These are phyloP conservation scores for Fusarium heterosporum DNA, from an alignment of 2,329 filamentous ascomycete genomes.

Conservation along the genomic window DNA sequence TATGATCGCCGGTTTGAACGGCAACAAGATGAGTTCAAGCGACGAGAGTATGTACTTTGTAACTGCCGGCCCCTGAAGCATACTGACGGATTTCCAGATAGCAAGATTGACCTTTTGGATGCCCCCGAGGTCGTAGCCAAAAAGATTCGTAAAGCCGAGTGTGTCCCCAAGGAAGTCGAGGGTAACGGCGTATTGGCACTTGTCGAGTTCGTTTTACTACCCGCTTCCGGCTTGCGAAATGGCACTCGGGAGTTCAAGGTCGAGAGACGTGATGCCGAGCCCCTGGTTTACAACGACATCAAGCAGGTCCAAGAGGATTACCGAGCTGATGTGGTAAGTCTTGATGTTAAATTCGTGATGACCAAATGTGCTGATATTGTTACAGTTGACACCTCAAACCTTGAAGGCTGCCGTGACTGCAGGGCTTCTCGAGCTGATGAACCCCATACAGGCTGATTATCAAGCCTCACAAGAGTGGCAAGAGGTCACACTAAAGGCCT, in stretches of 20 bases:
- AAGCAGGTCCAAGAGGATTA: conserved; percentile 84
- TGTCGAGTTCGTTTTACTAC: conserved; percentile 87
- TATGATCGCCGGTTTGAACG: conserved; percentile 88
- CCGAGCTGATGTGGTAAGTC: conserved; percentile 75
- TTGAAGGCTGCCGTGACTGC: conserved; percentile 86
- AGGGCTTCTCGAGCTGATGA: conserved; percentile 78
- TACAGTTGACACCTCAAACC: conserved; percentile 79
- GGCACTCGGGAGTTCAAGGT: conserved; percentile 75
- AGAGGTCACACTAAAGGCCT: conserved; percentile 74
- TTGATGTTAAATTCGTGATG: accelerated
- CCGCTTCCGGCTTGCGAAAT: conserved; percentile 72
- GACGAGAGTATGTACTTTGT: conserved; percentile 64
- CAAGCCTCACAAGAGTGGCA: conserved; percentile 82
- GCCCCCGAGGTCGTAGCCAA: conserved; percentile 77
- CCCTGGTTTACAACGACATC: conserved; percentile 83
- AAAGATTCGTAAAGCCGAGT: conserved; percentile 88
- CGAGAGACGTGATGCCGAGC: conserved; percentile 75
- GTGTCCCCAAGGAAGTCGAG: conserved; percentile 79
- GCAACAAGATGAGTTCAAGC: conserved; percentile 88
- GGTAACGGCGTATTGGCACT: conserved; percentile 90
- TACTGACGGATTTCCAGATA: conserved; percentile 61
- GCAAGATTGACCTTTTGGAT: conserved; percentile 95
- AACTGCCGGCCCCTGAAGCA: accelerated
- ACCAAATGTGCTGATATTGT: conserved; percentile 1
- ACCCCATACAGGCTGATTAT: conserved; percentile 81